Evolutionary conservation across 306 rosid species (phyloP).

Genomic region (Astragalus glycyphyllos): DNA sequence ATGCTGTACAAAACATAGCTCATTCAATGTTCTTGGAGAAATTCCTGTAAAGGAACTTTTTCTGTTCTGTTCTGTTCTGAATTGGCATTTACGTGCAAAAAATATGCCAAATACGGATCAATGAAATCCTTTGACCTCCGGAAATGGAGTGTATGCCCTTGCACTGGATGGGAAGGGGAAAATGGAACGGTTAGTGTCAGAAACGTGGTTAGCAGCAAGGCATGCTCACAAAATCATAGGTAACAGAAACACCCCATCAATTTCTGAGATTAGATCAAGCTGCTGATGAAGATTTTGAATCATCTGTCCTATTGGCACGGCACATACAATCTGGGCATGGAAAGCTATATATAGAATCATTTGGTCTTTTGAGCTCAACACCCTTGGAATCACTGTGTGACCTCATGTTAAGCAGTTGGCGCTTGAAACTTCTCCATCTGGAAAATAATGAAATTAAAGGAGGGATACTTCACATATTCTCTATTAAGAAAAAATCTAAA

Average conservation of each 20-base stretch:
- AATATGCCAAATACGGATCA: conserved; percentile 57
- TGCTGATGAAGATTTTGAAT: conserved; percentile 56
- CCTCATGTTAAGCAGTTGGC: conserved; percentile 83
- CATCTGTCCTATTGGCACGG: conserved; percentile 68
- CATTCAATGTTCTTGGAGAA: conserved; percentile 43
- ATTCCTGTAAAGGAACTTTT: conserved; percentile 46
- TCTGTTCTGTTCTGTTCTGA: conserved; percentile 45
- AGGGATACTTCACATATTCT: conserved; percentile 33
- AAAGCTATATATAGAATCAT: conserved; percentile 86
- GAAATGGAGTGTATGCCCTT: conserved; percentile 61
- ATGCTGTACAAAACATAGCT: conserved; percentile 35
- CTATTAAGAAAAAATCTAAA: neutral
- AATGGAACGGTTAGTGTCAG: conserved; percentile 71
- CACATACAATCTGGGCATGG: conserved; percentile 99
- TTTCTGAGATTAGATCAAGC: conserved; percentile 54
- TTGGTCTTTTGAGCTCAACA: conserved; percentile 83
- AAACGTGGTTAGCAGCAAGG: conserved; percentile 58
- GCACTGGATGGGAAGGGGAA: conserved; percentile 49
- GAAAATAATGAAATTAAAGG: conserved; percentile 37
- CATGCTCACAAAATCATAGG: conserved; percentile 55
- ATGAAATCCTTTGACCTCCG: conserved; percentile 57
- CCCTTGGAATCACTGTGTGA: conserved; percentile 95
- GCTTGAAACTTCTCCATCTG: conserved; percentile 94
- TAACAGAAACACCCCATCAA: conserved; percentile 48
- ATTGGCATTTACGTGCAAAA: conserved; percentile 52